These are phyloP conservation scores for Suillus americanus DNA, from an alignment of 768 basidiomycete species.

Conservation along the genomic window DNA sequence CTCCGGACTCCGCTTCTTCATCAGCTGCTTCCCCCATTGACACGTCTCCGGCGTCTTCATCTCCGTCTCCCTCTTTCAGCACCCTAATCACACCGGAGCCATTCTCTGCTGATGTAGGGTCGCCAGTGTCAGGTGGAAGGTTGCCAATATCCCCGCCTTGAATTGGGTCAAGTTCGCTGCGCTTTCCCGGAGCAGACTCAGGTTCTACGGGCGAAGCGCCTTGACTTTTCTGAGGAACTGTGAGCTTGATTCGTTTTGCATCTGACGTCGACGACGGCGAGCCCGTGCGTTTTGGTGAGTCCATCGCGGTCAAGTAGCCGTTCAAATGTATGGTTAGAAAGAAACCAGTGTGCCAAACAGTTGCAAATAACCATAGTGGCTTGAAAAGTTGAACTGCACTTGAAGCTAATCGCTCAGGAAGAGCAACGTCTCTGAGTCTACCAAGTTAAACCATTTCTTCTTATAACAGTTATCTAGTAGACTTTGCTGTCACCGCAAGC, in stretches of 20 bases:
- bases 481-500: background rate
- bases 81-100: constrained; percentile 35
- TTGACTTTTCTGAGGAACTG: constrained; percentile 53
- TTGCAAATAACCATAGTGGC: background rate
- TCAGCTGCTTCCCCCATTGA: constrained; percentile 81
- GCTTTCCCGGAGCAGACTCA: constrained; percentile 79
- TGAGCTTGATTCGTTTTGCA: constrained; percentile 58
- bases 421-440: background rate
- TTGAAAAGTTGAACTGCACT: background rate
- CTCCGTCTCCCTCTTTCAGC: constrained; percentile 55
- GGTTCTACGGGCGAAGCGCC: constrained; percentile 78
- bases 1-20: constrained; percentile 74
- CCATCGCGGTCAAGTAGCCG: constrained; percentile 42
- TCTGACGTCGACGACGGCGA: constrained; percentile 56
- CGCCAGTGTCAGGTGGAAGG: constrained; percentile 40
- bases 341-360: background rate
- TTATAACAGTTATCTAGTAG: background rate
- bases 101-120: constrained; percentile 9
- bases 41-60: constrained; percentile 70
- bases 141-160: constrained; percentile 79
- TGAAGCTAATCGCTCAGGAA: background rate
- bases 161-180: constrained; percentile 84
- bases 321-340: constrained; percentile 1
- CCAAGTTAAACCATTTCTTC: background rate
- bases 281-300: constrained; percentile 65